Base-by-base conservation (phyloP, 2,329 filamentous ascomycete species). In the Drechslerella dactyloides region DNA sequence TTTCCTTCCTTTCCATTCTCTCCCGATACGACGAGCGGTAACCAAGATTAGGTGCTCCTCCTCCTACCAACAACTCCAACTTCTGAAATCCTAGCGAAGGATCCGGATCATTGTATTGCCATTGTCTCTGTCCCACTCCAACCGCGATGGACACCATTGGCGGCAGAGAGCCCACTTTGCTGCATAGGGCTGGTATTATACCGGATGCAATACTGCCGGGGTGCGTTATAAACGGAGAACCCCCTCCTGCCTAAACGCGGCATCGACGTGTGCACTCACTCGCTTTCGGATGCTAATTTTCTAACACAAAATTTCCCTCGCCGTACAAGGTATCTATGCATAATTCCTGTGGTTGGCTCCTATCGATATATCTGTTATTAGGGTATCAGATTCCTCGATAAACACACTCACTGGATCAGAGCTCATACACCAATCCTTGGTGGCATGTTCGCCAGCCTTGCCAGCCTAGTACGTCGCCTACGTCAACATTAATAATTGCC, bases 161-260 rank as follows among this genome's bases (percentile, higher is more conserved):
- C 21, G 13, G 17, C 13, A 42, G 21, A 37, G 52, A 48, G 8
- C 51, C 57, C 51, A 51, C 64, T 61, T 62, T 57, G 48, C 66
- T 60, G 48, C 59, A 70, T 70, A 70, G 54, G 66, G 66, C 66
- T 70, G 66, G 59, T 70, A 48, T 46, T 21, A 55, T 42, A 23
- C 24, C 13, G 37, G n/a, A 42, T 33, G 27, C 27, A 33, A 33
- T 33, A 33, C 8, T 8, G 27, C 27, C 15, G 21, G 23, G 46
- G n/a, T 51, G 11, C 46, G 4, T 30, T 17, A 17, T 33, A 19
- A 24, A 48, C 42, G 6, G 24, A 19, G 7, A 63, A 42, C 3
- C 23, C 7, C 21, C 54, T 53, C 62, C 62, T 58, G 30, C 57
- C 57, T 61, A 61, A 61, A 30, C 52, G 19, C 51, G 24, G 21